phyloP scores from a whole-genome alignment of 129 eudicot species.

The Calendula officinalis region DNA sequence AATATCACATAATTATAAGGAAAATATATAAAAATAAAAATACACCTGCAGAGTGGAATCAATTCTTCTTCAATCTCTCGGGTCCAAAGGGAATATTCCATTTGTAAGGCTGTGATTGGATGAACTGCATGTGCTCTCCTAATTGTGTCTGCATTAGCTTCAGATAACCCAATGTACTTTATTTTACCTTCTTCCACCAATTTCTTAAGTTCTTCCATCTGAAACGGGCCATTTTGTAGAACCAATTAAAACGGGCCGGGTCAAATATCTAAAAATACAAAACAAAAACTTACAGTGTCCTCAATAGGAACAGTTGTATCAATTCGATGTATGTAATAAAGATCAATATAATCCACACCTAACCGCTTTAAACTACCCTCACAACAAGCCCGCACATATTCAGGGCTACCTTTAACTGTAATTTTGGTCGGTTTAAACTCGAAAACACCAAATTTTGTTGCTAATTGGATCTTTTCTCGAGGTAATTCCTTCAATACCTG shows the following conservation, averaged over 20 bases:
- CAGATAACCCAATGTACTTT: conserved; percentile 71
- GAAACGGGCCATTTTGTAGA: background rate
- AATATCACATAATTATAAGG: background rate
- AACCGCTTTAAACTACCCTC: conserved; percentile 64
- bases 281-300: conserved; percentile 46
- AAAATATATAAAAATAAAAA: conserved; percentile 7
- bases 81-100: conserved; percentile 82
- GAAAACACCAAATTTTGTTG: conserved; percentile 62
- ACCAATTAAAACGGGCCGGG: too few species aligned
- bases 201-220: conserved; percentile 70
- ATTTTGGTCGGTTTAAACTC: conserved; percentile 23
- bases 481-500: conserved; percentile 70
- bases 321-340: conserved; percentile 56
- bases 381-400: conserved; percentile 54
- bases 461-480: conserved; percentile 63
- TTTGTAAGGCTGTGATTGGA: conserved; percentile 64
- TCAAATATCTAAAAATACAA: background rate
- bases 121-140: conserved; percentile 74
- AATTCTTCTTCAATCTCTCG: conserved; percentile 73
- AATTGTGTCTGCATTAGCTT: conserved; percentile 69
- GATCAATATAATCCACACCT: conserved; percentile 61
- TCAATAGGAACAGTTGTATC: conserved; percentile 60
- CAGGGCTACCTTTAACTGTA: conserved; percentile 45
- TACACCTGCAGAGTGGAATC: conserved; percentile 63
- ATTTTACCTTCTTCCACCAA: conserved; percentile 74